Percentiles rank a stretch among this genome's conserved stretches.
Conservation (phyloP, 2,329 filamentous ascomycete genomes). For the Raffaelea deltoideospora region DNA sequence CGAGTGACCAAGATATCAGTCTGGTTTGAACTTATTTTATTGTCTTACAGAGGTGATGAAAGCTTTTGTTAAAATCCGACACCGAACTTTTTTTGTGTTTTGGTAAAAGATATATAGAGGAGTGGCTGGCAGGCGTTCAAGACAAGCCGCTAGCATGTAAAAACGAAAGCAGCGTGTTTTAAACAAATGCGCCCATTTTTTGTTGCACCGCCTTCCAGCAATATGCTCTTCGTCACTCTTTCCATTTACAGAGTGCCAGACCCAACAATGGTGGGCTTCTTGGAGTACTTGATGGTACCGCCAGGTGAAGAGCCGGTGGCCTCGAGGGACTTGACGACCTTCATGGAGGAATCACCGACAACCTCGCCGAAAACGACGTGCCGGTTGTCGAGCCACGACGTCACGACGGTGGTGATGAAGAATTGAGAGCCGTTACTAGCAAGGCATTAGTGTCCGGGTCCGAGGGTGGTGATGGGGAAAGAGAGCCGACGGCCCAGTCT, state of each 20-base stretch:
- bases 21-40: too few relatives aligned
- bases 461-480: not conserved
- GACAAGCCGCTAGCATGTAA: too few relatives aligned
- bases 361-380: conserved; percentile 81
- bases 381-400: conserved; percentile 69
- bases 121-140: too few relatives aligned
- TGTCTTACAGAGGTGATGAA: too few relatives aligned
- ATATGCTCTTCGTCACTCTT: too few relatives aligned
- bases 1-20: too few relatives aligned
- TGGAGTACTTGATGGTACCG: conserved; percentile 44
- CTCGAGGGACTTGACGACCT: conserved; percentile 46
- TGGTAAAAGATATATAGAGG: too few relatives aligned
- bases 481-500: too few relatives aligned
- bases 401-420: conserved; percentile 89
- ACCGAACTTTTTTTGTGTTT: too few relatives aligned
- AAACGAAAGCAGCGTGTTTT: too few relatives aligned
- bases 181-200: too few relatives aligned
- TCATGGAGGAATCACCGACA: conserved; percentile 29
- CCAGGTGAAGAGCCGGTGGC: conserved; percentile 35
- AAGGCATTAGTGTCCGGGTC: conserved; percentile 12
- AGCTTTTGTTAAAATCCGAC: too few relatives aligned
- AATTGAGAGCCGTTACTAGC: conserved; percentile 92
- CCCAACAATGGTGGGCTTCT: conserved; percentile 10
- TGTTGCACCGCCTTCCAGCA: not conserved
- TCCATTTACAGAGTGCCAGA: conserved; percentile 7